Conservation (phyloP, 1,284 basidiomycete species). For the Hypsizygus ulmarius region DNA sequence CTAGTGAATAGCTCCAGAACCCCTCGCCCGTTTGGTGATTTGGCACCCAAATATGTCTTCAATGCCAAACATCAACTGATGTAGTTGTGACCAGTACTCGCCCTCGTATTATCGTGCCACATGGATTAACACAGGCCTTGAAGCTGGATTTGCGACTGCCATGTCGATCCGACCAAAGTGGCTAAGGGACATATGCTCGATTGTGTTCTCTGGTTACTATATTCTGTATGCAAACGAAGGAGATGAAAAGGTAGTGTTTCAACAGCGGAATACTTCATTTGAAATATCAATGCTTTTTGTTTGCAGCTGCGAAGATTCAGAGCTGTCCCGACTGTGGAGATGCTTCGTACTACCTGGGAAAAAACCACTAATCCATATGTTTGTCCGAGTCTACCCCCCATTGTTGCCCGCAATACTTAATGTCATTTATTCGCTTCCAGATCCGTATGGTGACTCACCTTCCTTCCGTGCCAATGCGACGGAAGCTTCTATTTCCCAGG, state of each 20-base stretch:
- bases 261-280: background rate
- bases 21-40: constrained; percentile 80
- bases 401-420: background rate
- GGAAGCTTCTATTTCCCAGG: constrained; percentile 79
- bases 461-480: constrained; percentile 64
- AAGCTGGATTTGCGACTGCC: constrained; percentile 95
- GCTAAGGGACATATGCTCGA: constrained; percentile 83
- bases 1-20: constrained; percentile 77
- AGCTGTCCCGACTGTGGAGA: constrained; percentile 92
- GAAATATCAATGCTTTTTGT: constrained; percentile 6
- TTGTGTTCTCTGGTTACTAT: constrained; percentile 89
- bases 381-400: constrained; percentile 22
- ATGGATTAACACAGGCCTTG: constrained; percentile 92
- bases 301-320: constrained; percentile 83
- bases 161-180: constrained; percentile 92
- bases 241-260: constrained; percentile 78
- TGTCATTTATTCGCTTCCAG: constrained; percentile 34
- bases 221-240: constrained; percentile 92
- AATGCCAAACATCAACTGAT: background rate
- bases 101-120: constrained; percentile 95
- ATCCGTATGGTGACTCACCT: constrained; percentile 64
- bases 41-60: background rate
- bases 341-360: constrained; percentile 95
- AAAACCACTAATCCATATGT: constrained; percentile 94
- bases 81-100: constrained; percentile 67